Evolutionary conservation across 352 stramenopile genomes (phyloP), one percentile per base, ranked within the genome.

Genomic region (Phytopythium vexans): DNA sequence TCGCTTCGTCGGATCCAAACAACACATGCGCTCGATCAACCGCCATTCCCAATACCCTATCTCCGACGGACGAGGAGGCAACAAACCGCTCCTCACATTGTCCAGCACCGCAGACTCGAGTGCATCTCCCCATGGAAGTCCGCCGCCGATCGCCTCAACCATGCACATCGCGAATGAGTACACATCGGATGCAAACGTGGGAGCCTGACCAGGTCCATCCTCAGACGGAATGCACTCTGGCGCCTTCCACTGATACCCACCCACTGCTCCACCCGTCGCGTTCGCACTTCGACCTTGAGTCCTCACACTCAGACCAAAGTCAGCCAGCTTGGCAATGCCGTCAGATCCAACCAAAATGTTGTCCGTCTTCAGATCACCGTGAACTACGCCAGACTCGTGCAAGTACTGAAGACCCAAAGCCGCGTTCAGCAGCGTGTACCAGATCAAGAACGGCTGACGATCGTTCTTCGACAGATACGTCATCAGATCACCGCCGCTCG

Each of bases 331-430:
- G 9, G 62, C 62, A 8, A 48, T 68, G 8, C 62, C 62, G 47
- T 68, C 54, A 32, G 44, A 50, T 39, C 47, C 49, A 8, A 74
- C 59, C 38, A 74, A 53, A 41, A 74, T 71, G 36, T 74, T 74
- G 58, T 70, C 62, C 10, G 61, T 66, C 47, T 74, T 74, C 35
- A 74, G 55, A 39, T 74, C 62, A 3, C 61, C 61, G 35, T 74
- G 66, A 27, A 70, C 66, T 36, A 74, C 65, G 8, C 56, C 66
- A 31, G 58, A 58, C 8, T 68, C 56, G 14, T 74, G 66, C 10
- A 74, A 49, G 42, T 74, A 74, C 41, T 66, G 48, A 12, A 74
- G 41, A 0, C 66, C 66, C 6, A 11, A 60, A 44, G 16, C 61
- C 44, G 36, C 59, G 54, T 48, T 74, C 51, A 41, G 51, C 56